phyloP scores from a whole-genome alignment of 306 rosid species.

The Aeschynomene evenia region DNA sequence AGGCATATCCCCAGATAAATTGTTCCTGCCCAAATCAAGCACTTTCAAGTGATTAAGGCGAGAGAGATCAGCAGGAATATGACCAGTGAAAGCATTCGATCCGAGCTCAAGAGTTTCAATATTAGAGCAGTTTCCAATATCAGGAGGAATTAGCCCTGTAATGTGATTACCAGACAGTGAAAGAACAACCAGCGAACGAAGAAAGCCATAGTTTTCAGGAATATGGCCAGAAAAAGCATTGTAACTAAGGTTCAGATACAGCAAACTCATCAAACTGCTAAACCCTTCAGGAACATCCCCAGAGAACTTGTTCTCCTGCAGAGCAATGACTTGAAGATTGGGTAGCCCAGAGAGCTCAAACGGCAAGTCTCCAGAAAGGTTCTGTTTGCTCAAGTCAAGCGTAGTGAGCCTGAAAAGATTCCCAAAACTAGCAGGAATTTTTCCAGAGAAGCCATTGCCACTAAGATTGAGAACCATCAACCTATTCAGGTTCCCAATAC shows the following conservation, averaged over 20 bases:
- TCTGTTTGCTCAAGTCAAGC: conserved; percentile 82
- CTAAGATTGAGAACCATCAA: conserved; percentile 74
- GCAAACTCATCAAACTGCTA: conserved; percentile 80
- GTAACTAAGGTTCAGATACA: conserved; percentile 67
- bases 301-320: conserved; percentile 71
- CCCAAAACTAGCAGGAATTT: conserved; percentile 68
- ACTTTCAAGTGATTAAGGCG: conserved; percentile 53
- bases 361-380: conserved; percentile 82
- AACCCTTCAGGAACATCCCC: conserved; percentile 91
- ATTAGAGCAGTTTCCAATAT: conserved; percentile 74
- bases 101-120: conserved; percentile 64
- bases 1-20: conserved; percentile 68
- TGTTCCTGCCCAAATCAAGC: conserved; percentile 75
- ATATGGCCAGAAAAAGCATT: conserved; percentile 71
- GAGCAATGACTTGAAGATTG: conserved; percentile 69
- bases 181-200: conserved; percentile 61
- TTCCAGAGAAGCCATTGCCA: conserved; percentile 71
- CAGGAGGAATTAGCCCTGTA: conserved; percentile 61
- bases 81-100: conserved; percentile 56
- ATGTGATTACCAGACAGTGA: conserved; percentile 70
- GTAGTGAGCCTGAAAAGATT: conserved; percentile 77
- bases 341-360: conserved; percentile 88
- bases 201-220: conserved; percentile 83
- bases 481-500: conserved; percentile 58
- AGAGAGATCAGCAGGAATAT: conserved; percentile 65